Evolutionary conservation across 108 stramenopile genomes (phyloP), one percentile per base, ranked within the genome.

Genomic region (Cyclotella sp.): DNA sequence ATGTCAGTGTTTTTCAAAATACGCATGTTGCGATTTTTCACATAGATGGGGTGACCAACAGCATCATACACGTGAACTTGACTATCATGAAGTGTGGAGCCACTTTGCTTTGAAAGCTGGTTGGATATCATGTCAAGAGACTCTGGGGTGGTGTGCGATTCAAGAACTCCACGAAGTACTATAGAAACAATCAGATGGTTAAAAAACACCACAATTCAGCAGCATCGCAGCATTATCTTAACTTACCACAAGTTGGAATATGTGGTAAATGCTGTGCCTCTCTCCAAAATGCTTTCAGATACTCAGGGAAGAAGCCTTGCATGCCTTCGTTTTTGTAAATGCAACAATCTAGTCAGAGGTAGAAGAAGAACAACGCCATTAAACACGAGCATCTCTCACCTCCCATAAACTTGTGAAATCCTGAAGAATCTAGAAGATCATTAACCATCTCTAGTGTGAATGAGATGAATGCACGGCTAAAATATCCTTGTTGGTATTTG

Each of bases 401-500:
- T 9, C 95, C 95, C 73, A 94, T 81, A 49, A 88, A 82, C 43
- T 96, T 96, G 62, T 94, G 93, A 71, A 96, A 96, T 62, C 86
- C 81, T 40, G 93, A 68, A 44, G 91, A 92, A 78, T 94, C 95
- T 55, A 96, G 70, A 21, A 78, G 54, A 43, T 59, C 77, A 54
- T 86, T 94, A 10, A 94, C 57, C 12, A 70, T 54, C 53, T 90
- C 89, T 26, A 96, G 61, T 13, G 91, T 90, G 1, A 84, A 76
- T 21, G 89, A 85, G 21, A 90, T 88, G 43, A 96, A 86, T 39
- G 93, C 89, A 52, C 92, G 80, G 46, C 89, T 90, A 63, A 89
- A 91, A 75, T 93, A 96, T 0, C 95, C 95, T 64, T 96, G 95
- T 45, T 96, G 93, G 54, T 96, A 94, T 72, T 95, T 95, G 68